Evolutionary conservation across 495 filamentous ascomycete genomes (phyloP).

Genomic region (Hyaloscypha finlandica): DNA sequence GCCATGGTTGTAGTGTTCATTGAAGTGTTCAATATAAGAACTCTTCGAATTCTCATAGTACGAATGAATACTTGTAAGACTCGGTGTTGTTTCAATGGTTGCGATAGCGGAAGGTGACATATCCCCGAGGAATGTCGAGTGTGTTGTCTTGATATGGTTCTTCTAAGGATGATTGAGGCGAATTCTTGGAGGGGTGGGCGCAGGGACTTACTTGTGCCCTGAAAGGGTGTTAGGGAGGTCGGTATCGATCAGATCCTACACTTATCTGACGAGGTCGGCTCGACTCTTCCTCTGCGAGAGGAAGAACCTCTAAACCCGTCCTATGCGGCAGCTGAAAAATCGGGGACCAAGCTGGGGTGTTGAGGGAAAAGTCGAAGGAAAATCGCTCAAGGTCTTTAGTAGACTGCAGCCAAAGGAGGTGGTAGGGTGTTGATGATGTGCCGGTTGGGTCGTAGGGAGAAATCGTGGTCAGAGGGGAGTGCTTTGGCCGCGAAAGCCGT

Average conservation of each 20-base stretch:
- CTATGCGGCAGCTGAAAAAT: slow-evolving; percentile 96
- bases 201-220: slow-evolving; percentile 16
- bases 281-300: slow-evolving; percentile 93
- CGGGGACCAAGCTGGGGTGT: slow-evolving; percentile 57
- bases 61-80: slow-evolving; percentile 30
- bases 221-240: slow-evolving; percentile 76
- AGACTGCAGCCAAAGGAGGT: slow-evolving; percentile 54
- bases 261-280: slow-evolving; percentile 83
- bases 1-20: slow-evolving; percentile 36
- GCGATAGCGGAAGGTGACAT: slow-evolving; percentile 75
- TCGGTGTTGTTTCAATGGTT: slow-evolving; percentile 45
- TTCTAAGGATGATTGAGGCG: not conserved
- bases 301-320: slow-evolving; percentile 93
- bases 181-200: not conserved
- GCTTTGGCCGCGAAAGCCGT: slow-evolving; percentile 73
- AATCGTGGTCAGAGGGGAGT: slow-evolving; percentile 79
- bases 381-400: slow-evolving; percentile 46
- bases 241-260: slow-evolving; percentile 82
- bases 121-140: slow-evolving; percentile 44
- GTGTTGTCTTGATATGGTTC: slow-evolving; percentile 4
- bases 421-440: slow-evolving; percentile 65
- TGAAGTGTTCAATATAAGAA: slow-evolving; percentile 32
- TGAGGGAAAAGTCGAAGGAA: slow-evolving; percentile 58
- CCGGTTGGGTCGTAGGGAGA: slow-evolving; percentile 45
- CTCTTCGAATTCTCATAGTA: slow-evolving; percentile 29